These are phyloP conservation scores for Calonectria ilicicola DNA, from an alignment of 2,329 filamentous ascomycete species.

Conservation along the genomic window DNA sequence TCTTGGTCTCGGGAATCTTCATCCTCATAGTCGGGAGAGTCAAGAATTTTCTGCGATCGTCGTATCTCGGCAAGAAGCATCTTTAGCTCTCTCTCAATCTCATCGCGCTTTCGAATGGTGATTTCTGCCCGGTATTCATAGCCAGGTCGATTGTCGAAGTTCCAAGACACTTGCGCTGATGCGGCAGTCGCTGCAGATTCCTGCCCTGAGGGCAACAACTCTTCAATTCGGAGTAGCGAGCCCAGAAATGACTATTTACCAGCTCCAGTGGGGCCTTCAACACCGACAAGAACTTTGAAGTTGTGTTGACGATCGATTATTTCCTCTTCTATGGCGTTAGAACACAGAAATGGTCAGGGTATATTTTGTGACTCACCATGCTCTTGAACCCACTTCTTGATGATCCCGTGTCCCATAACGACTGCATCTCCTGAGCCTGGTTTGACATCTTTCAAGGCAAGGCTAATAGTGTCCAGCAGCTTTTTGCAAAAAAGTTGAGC, in stretches of 20 bases:
- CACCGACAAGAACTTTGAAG: constrained; percentile 16
- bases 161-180: constrained; percentile 41
- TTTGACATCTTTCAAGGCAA: neutral
- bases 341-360: too few species aligned
- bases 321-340: neutral
- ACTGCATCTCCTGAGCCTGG: neutral
- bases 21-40: neutral
- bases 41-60: neutral
- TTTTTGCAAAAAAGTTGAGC: neutral
- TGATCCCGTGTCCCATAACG: constrained; percentile 5
- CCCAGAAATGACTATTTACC: constrained; percentile 29
- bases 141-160: constrained; percentile 28
- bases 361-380: neutral
- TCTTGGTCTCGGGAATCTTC: constrained; percentile 21
- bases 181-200: constrained; percentile 45
- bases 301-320: neutral
- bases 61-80: constrained; percentile 32
- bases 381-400: constrained; percentile 11
- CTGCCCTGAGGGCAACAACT: constrained; percentile 47
- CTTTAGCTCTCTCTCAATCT: constrained; percentile 29
- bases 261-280: constrained; percentile 31
- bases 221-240: constrained; percentile 13
- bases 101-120: constrained; percentile 27
- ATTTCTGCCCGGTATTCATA: constrained; percentile 38
- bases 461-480: neutral